Conservation (phyloP, 2,329 filamentous ascomycete genomes). For the Zasmidium citrigriseum region DNA sequence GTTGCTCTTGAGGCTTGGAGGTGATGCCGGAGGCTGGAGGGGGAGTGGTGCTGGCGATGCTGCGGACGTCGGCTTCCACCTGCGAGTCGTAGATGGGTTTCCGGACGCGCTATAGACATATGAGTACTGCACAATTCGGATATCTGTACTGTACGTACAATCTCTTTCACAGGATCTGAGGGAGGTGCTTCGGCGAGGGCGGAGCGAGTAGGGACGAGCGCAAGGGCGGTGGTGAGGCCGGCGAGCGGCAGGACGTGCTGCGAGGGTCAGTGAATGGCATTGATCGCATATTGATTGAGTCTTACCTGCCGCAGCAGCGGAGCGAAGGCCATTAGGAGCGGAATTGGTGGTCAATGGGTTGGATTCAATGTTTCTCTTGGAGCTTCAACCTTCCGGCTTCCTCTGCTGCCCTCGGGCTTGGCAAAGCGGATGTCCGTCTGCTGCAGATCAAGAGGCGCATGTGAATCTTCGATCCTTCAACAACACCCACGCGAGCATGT, state of each 20-base stretch:
- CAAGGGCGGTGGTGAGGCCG: slow-evolving; percentile 46
- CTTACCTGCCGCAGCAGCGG: slow-evolving; percentile 55
- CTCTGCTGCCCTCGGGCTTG: neutral
- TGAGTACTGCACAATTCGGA: slow-evolving; percentile 9
- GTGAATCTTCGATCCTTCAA: slow-evolving; percentile 9
- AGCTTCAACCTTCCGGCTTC: neutral
- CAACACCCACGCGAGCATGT: slow-evolving; percentile 34
- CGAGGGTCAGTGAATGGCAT: slow-evolving; percentile 18
- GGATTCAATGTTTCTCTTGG: slow-evolving; percentile 1
- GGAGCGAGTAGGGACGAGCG: slow-evolving; percentile 49
- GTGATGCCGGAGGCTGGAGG: slow-evolving; percentile 37
- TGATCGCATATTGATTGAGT: neutral
- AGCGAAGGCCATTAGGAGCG: slow-evolving; percentile 53
- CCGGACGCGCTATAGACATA: slow-evolving; percentile 35
- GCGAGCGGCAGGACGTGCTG: slow-evolving; percentile 54
- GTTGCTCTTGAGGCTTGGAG: slow-evolving; percentile 31
- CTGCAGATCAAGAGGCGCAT: slow-evolving; percentile 3
- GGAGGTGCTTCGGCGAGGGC: slow-evolving; percentile 52
- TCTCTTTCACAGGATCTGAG: slow-evolving; percentile 29
- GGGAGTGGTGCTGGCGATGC: slow-evolving; percentile 42
- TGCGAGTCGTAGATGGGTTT: slow-evolving; percentile 74
- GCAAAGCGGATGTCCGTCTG: neutral
- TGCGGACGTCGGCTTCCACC: slow-evolving; percentile 34
- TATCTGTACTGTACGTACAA: slow-evolving; percentile 21
- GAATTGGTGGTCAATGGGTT: slow-evolving; percentile 21